Conservation (phyloP, 352 stramenopile genomes). For the Phytophthora sp. region DNA sequence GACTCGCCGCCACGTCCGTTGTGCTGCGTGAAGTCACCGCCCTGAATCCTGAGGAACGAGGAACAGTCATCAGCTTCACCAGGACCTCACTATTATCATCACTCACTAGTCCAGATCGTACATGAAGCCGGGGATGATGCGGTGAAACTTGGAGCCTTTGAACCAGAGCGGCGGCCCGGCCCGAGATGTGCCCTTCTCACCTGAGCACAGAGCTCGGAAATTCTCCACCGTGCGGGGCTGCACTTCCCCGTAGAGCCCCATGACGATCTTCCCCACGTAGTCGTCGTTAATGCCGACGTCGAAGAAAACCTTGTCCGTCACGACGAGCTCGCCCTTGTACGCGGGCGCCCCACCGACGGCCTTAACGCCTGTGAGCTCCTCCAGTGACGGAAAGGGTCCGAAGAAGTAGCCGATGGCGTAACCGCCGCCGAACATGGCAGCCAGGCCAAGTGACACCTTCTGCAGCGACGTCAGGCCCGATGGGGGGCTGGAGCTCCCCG, state of each 20-base stretch:
- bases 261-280: slow-evolving; percentile 83
- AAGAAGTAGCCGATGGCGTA: slow-evolving; percentile 78
- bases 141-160: slow-evolving; percentile 95
- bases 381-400: slow-evolving; percentile 64
- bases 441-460: slow-evolving; percentile 54
- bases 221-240: slow-evolving; percentile 85
- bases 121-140: slow-evolving; percentile 97
- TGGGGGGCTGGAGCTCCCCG: slow-evolving; percentile 9
- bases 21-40: slow-evolving; percentile 94
- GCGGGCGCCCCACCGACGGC: slow-evolving; percentile 32
- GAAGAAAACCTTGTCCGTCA: slow-evolving; percentile 95
- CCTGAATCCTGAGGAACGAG: slow-evolving; percentile 93
- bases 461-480: slow-evolving; percentile 47
- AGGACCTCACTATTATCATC: background rate
- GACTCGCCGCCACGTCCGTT: slow-evolving; percentile 95
- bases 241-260: slow-evolving; percentile 79
- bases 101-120: slow-evolving; percentile 48
- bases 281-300: slow-evolving; percentile 96
- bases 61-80: background rate
- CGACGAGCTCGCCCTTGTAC: slow-evolving; percentile 60
- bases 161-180: slow-evolving; percentile 96
- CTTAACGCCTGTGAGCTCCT: slow-evolving; percentile 60
- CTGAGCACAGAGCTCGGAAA: slow-evolving; percentile 82
- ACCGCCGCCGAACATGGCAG: slow-evolving; percentile 60
- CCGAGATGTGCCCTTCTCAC: slow-evolving; percentile 71